Percentiles rank a stretch among this genome's conserved stretches.
Conservation (phyloP, 1,284 basidiomycete genomes). For the Albatrellus sp. region DNA sequence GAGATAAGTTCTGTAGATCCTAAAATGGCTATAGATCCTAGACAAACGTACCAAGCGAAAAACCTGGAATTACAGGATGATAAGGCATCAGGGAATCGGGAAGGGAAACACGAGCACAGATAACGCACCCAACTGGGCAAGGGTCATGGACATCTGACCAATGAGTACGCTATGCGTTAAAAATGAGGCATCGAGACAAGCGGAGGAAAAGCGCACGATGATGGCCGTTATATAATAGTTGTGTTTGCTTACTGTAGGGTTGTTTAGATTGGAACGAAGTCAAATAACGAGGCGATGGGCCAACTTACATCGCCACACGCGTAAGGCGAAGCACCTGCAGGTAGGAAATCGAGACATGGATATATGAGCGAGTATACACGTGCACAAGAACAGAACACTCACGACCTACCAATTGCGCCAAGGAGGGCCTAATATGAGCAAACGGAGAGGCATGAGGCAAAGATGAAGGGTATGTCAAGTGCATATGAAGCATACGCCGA, state of each 20-base stretch:
- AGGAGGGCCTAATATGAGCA: conserved; percentile 32
- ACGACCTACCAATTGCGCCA: conserved; percentile 51
- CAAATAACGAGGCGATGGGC: not conserved
- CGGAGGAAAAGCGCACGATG: conserved; percentile 33
- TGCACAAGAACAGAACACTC: conserved; percentile 16
- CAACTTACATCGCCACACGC: conserved; percentile 63
- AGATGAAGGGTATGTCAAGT: conserved; percentile 40
- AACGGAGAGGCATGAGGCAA: not conserved
- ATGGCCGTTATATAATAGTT: too few relatives aligned
- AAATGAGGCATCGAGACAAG: not conserved
- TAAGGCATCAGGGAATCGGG: not conserved
- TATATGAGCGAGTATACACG: not conserved
- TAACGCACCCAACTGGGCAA: conserved; percentile 10
- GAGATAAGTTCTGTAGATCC: too few relatives aligned
- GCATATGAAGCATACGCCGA: conserved; percentile 19
- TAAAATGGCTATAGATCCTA: not conserved
- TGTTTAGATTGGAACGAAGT: not conserved
- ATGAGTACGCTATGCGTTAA: too few relatives aligned
- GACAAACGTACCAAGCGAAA: conserved; percentile 8
- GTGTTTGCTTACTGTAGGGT: conserved; percentile 19
- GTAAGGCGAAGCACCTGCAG: conserved; percentile 47
- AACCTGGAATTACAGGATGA: conserved; percentile 4
- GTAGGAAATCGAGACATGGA: not conserved
- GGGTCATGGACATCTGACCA: conserved; percentile 8
- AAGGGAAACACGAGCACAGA: not conserved